These are phyloP conservation scores for Cryphonectria nitschkei DNA, from an alignment of 2,329 filamentous ascomycete genomes.

Conservation along the genomic window DNA sequence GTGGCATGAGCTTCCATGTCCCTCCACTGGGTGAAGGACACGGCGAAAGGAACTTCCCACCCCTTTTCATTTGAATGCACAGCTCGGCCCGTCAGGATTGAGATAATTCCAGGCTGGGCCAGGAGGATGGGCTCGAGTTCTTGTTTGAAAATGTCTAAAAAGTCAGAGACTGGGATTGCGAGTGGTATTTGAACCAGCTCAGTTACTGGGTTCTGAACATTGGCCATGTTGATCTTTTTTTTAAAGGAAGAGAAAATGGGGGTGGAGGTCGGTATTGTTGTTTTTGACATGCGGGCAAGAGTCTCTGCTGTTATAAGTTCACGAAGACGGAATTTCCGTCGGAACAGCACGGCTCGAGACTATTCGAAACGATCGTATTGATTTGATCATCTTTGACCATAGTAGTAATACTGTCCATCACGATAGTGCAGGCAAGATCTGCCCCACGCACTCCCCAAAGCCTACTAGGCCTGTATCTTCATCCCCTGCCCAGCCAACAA, in stretches of 20 bases:
- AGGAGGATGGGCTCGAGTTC: constrained; percentile 14
- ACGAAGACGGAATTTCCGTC: constrained; percentile 14
- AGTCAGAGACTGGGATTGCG: constrained; percentile 3
- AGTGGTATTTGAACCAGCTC: constrained; percentile 16
- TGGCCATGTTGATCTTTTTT: not conserved
- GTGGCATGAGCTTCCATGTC: constrained; percentile 8
- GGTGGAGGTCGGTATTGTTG: not conserved
- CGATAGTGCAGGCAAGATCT: constrained; percentile 14
- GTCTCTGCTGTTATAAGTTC: no score
- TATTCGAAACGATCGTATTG: no score
- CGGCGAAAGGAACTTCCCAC: not conserved
- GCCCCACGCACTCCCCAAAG: constrained; percentile 12
- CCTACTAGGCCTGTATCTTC: constrained; percentile 6
- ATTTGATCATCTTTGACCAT: no score
- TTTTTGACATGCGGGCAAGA: not conserved
- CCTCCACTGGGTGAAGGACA: constrained; percentile 17
- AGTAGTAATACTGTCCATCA: not conserved
- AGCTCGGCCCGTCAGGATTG: not conserved
- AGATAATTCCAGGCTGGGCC: constrained; percentile 5
- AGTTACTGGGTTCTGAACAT: not conserved
- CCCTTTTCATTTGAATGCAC: not conserved
- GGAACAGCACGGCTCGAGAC: no score
- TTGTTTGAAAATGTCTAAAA: constrained; percentile 9
- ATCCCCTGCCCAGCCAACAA: constrained; percentile 11
- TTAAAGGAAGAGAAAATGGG: no score